Percentiles rank a stretch among this genome's conserved stretches.
These are phyloP conservation scores for Waltergamsia citrina DNA, from an alignment of 2,329 filamentous ascomycete species.

Conservation along the genomic window DNA sequence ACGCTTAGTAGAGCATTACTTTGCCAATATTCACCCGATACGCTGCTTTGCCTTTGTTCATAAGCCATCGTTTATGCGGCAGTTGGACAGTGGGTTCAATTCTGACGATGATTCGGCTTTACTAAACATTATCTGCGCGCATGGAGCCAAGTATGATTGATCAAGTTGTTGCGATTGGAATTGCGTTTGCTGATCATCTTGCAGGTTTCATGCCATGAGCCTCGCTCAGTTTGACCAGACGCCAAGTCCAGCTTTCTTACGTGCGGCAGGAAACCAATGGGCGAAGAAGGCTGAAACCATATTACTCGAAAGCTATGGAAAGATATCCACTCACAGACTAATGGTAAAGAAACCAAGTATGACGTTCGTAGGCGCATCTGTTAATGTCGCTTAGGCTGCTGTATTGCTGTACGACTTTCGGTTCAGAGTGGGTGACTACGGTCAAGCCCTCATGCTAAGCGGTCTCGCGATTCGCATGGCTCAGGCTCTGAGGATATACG, in stretches of 20 bases:
- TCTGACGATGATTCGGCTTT: slow-evolving; percentile 9
- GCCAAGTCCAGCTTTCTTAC: slow-evolving; percentile 17
- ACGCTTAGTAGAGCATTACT: slow-evolving; percentile 10
- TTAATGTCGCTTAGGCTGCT: slow-evolving; percentile 6
- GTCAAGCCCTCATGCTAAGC: slow-evolving; percentile 28
- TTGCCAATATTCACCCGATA: slow-evolving; percentile 13
- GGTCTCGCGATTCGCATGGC: slow-evolving; percentile 30
- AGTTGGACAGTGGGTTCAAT: slow-evolving; percentile 9
- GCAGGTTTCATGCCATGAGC: slow-evolving; percentile 22
- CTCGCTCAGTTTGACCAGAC: slow-evolving; percentile 18
- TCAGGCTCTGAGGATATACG: slow-evolving; percentile 28
- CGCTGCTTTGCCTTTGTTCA: slow-evolving; percentile 14
- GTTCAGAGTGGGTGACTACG: slow-evolving; percentile 27
- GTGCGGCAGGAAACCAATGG: slow-evolving; percentile 25
- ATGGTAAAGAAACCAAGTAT: slow-evolving; percentile 26
- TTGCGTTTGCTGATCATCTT: not conserved
- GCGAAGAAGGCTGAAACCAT: slow-evolving; percentile 25
- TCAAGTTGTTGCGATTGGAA: not conserved
- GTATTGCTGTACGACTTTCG: slow-evolving; percentile 27
- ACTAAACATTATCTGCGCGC: slow-evolving; percentile 11
- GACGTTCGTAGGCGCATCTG: not conserved
- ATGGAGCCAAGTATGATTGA: slow-evolving; percentile 10
- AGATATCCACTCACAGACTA: slow-evolving; percentile 25
- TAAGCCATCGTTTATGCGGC: slow-evolving; percentile 12
- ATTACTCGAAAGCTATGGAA: slow-evolving; percentile 25